Conservation (phyloP, 2,329 filamentous ascomycete species). For the Aspergillus vadensis region DNA sequence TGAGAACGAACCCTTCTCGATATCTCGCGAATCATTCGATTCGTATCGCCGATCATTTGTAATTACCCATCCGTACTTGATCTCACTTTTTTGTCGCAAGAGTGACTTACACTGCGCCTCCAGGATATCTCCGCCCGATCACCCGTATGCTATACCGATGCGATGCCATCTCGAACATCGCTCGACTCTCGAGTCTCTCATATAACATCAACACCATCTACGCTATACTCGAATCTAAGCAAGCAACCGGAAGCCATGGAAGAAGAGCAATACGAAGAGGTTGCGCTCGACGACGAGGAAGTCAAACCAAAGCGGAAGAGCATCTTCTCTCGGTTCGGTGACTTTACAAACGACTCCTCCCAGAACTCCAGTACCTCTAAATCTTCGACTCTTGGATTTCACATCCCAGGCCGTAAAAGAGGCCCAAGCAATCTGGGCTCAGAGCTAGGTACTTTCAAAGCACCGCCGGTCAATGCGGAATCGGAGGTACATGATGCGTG, state of each 20-base stretch:
- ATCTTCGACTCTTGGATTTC: slow-evolving; percentile 59
- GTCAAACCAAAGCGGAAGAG: slow-evolving; percentile 72
- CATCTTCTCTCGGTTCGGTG: slow-evolving; percentile 74
- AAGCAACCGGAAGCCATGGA: slow-evolving; percentile 61
- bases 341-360: slow-evolving; percentile 48
- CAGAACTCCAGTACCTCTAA: slow-evolving; percentile 43
- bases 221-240: slow-evolving; percentile 58
- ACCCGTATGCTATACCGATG: slow-evolving; percentile 65
- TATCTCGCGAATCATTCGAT: slow-evolving; percentile 95
- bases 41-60: slow-evolving; percentile 96
- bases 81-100: not conserved
- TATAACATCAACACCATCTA: slow-evolving; percentile 64
- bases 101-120: slow-evolving; percentile 16
- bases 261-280: slow-evolving; percentile 86
- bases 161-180: slow-evolving; percentile 69
- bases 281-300: slow-evolving; percentile 77
- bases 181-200: slow-evolving; percentile 73
- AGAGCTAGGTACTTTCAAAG: slow-evolving; percentile 68
- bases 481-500: slow-evolving; percentile 25
- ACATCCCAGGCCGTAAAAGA: slow-evolving; percentile 71
- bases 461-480: slow-evolving; percentile 18
- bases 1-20: slow-evolving; percentile 91
- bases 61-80: slow-evolving; percentile 42
- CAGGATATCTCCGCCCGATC: slow-evolving; percentile 90
- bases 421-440: slow-evolving; percentile 70